Base-by-base conservation (phyloP, 768 basidiomycete genomes). In the Kwoniella sp. region DNA sequence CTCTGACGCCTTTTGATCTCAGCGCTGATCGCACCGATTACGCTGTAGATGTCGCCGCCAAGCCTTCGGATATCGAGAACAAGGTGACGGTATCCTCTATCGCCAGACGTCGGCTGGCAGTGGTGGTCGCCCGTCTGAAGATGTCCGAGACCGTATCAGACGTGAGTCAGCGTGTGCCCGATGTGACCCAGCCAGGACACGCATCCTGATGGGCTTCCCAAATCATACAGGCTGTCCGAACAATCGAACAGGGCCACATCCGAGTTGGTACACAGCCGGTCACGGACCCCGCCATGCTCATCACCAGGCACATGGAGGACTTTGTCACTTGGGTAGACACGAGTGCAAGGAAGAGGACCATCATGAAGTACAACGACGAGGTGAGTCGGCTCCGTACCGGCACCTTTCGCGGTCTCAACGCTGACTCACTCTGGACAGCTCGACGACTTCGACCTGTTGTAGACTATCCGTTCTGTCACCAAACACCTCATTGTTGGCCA, bases 301-400 rank as follows among this genome's bases (percentile, higher is more conserved):
- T 99, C 53, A 93, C 89, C 33, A 88, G 93, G 65, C 87, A 90
- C 61, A 92, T 95, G 91, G 91, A 98, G 70, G 95, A 99, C 79
- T 99, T 92, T 76, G 89, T 98, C 38, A 99, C 95, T 29, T 99
- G 95, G 95, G 92, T 98, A 19, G 92, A 96, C 70, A 89, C 89
- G 22, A 92, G 89, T 61, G 93, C 93, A 73, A 82, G 96, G 70
- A 96, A 93, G 83, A 81, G 93, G 48, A 91, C 89, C 0, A 84
- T 98, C 75, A 86, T 91, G 87, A 76, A 79, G 54, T 99, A 99
- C 80, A 99, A 99, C 72, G 92, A 95, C 77, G 86, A 95, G 83
- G 88, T 88, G 46, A 28, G 78, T 68, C 10, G 15, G 12, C 2
- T n/a, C 47, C 23, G n/a, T n/a, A 20, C 19, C 5, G 5, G 15